Evolutionary conservation across 2,329 filamentous ascomycete genomes (phyloP), one percentile per base, ranked within the genome.

Genomic region (Diplodia sapinea): DNA sequence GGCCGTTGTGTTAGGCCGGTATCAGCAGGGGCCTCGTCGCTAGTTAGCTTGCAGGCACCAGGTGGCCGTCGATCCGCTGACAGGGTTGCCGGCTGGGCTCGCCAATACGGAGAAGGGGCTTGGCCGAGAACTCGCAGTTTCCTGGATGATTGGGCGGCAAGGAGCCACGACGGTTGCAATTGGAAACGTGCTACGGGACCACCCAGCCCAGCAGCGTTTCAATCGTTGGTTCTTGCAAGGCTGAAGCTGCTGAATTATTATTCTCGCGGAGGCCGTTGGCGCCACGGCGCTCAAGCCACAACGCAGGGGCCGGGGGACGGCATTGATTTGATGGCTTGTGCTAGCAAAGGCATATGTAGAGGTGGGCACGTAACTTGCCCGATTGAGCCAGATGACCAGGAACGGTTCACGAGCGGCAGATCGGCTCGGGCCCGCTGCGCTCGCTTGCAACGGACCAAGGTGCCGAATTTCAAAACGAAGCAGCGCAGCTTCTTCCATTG

Each of bases 31-130:
- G 38, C 55, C 36, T 12, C 11, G 12, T 40, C 31, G 54, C 54
- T 33, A 56, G 54, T 56, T n/a, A 56, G 54, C 54, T 33, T 38
- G 54, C 31, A 11, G 33, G 56, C 23, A 47, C 43, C 43, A 20
- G 11, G 43, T 47, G 43, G 43, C 17, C 43, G 43, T 47, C 23
- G 56, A 59, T 47, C 43, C 56, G 40, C 15, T 40, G 26, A 29
- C 57, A 49, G 43, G 57, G 43, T 43, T 33, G 26, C 13, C 7
- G 40, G 8, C 23, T 20, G 57, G 40, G 57, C 57, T 62, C 57
- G 43, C 40, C 13, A 50, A 15, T 17, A 33, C 57, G 2, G 17
- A 40, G 4, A 26, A 26, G 20, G 54, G 15, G 13, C n/a, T 4
- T 26, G 26, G 26, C 26, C 4, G 26, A 0, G 26, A 47, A 26